A percentile compares a stretch with the other conserved stretches of the same genome.
These are phyloP conservation scores for Neodidymelliopsis sp. DNA, from an alignment of 2,329 filamentous ascomycete species.

Conservation along the genomic window DNA sequence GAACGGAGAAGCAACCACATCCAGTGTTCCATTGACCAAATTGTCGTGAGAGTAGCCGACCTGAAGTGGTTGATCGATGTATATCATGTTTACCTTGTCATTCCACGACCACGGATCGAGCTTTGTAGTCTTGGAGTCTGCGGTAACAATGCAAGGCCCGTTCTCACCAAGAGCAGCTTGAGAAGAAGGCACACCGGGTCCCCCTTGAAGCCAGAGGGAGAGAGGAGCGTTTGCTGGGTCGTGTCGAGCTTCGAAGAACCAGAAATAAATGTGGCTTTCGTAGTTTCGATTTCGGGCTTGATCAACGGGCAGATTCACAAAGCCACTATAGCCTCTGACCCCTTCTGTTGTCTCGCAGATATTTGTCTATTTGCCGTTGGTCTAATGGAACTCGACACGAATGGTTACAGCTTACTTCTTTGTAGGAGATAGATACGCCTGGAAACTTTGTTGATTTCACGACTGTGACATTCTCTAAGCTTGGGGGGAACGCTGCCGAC, in stretches of 20 bases:
- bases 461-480: not conserved
- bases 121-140: slow-evolving; percentile 26
- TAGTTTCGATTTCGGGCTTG: slow-evolving; percentile 13
- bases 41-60: slow-evolving; percentile 59
- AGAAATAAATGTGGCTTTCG: slow-evolving; percentile 29
- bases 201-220: slow-evolving; percentile 23
- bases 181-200: slow-evolving; percentile 26
- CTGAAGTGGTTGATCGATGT: slow-evolving; percentile 70
- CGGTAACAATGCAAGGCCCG: slow-evolving; percentile 21
- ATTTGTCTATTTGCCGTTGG: slow-evolving; percentile 8
- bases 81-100: slow-evolving; percentile 57
- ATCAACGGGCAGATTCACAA: slow-evolving; percentile 58
- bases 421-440: slow-evolving; percentile 23
- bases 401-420: slow-evolving; percentile 13
- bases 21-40: slow-evolving; percentile 19
- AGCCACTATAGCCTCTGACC: slow-evolving; percentile 63
- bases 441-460: slow-evolving; percentile 12
- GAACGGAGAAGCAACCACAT: slow-evolving; percentile 1
- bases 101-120: slow-evolving; percentile 33
- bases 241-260: slow-evolving; percentile 29
- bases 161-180: slow-evolving; percentile 27
- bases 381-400: not conserved
- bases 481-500: not conserved
- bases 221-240: slow-evolving; percentile 22
- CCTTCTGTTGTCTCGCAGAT: slow-evolving; percentile 62